Conservation (phyloP, 768 basidiomycete species). For the Russula ochroleuca region DNA sequence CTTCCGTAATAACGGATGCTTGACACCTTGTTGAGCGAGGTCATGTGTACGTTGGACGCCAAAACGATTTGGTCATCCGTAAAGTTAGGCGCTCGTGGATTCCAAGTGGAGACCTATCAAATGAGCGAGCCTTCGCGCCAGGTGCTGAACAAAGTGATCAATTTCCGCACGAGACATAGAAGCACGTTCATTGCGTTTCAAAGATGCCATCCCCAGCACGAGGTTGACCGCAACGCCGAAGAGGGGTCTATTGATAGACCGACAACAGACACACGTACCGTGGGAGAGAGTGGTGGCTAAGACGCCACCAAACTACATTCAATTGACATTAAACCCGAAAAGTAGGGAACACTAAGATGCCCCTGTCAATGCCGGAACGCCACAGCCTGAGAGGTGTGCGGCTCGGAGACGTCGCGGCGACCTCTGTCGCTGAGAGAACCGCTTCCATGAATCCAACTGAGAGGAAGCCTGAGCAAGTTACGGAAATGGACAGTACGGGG, state of each 20-base stretch:
- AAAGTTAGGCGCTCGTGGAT: background rate
- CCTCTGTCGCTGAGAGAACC: background rate
- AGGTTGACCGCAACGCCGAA: constrained; percentile 8
- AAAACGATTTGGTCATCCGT: constrained; percentile 7
- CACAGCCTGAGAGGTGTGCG: background rate
- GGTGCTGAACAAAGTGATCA: constrained; percentile 3
- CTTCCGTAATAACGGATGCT: constrained; percentile 14
- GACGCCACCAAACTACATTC: constrained; percentile 15
- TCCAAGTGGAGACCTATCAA: background rate
- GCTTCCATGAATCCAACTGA: no score
- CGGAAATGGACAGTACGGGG: background rate
- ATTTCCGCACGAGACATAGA: background rate
- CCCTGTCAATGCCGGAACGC: constrained; percentile 12
- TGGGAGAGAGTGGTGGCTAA: background rate
- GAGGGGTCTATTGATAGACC: constrained; percentile 5
- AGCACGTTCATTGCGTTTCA: constrained; percentile 4
- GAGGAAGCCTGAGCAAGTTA: background rate
- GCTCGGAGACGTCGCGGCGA: background rate
- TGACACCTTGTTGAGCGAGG: background rate
- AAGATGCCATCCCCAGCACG: constrained; percentile 4
- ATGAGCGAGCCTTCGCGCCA: constrained; percentile 7
- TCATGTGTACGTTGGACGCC: constrained; percentile 16
- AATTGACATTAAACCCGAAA: constrained; percentile 9
- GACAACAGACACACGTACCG: background rate
- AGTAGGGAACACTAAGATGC: background rate